Percentiles rank a stretch among this genome's conserved stretches.
phyloP scores from a whole-genome alignment of 305 asterid species.

The Salvia sclarea region DNA sequence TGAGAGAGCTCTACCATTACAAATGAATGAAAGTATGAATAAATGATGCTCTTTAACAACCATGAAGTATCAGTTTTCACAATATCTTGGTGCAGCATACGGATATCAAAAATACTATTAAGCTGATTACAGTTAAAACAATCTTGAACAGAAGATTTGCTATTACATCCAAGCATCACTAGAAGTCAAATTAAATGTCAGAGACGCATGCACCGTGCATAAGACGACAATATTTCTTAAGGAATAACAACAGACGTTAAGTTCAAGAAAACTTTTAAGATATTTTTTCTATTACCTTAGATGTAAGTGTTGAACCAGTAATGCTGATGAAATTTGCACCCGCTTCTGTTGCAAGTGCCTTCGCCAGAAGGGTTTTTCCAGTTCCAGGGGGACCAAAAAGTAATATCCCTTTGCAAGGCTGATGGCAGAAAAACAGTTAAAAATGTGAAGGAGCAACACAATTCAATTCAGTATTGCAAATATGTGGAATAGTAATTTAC shows the following conservation, averaged over 20 bases:
- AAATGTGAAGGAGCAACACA: conserved; percentile 16
- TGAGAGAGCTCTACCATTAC: conserved; percentile 14
- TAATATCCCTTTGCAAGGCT: conserved; percentile 99
- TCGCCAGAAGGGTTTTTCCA: conserved; percentile 96
- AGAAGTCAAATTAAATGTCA: conserved; percentile 6
- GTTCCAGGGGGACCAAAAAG: conserved; percentile 99
- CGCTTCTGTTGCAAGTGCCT: conserved; percentile 98
- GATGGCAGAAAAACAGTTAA: conserved; percentile 28
- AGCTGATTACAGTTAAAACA: not conserved
- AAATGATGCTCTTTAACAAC: not conserved
- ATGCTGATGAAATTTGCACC: conserved; percentile 96
- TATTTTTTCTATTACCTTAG: conserved; percentile 58
- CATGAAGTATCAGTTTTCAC: conserved; percentile 1
- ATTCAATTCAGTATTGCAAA: conserved; percentile 21
- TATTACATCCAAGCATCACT: not conserved
- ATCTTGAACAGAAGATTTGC: not conserved
- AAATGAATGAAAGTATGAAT: not conserved
- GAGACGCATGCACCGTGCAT: not conserved
- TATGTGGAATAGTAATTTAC: conserved; percentile 43
- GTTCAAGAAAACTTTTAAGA: not conserved
- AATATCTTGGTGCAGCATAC: not conserved
- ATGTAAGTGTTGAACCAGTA: conserved; percentile 96
- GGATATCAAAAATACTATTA: not conserved
- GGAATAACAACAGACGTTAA: conserved; percentile 1
- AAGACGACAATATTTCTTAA: not conserved